Conservation (phyloP, 352 stramenopile species). For the Pythium angustatum region DNA sequence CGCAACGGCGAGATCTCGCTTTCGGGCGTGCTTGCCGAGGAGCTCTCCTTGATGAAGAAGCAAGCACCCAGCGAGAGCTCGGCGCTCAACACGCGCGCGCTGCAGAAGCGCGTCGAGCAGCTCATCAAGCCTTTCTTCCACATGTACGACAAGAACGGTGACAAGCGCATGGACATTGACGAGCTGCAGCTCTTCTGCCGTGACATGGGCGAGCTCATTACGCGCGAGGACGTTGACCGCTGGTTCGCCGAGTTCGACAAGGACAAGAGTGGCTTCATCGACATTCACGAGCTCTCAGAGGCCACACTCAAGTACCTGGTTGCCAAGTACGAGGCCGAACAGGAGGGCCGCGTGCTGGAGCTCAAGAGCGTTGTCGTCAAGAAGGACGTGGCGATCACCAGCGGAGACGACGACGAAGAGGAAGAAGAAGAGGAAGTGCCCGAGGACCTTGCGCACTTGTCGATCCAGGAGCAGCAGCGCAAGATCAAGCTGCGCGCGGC, state of each 20-base stretch:
- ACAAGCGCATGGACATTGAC: constrained; percentile 87
- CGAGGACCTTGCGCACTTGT: constrained; percentile 92
- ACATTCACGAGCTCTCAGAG: constrained; percentile 95
- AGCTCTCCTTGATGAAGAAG: constrained; percentile 73
- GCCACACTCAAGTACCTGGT: constrained; percentile 87
- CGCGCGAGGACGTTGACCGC: constrained; percentile 66
- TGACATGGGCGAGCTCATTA: constrained; percentile 93
- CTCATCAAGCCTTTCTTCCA: constrained; percentile 94
- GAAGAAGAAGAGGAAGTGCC: constrained; percentile 95
- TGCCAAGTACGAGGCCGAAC: constrained; percentile 71
- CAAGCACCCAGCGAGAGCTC: constrained; percentile 39
- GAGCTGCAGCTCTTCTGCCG: constrained; percentile 93
- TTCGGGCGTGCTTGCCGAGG: constrained; percentile 73
- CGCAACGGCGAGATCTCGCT: constrained; percentile 73
- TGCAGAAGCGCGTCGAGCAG: constrained; percentile 83
- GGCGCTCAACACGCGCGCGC: constrained; percentile 51
- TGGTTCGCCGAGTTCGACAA: constrained; percentile 92
- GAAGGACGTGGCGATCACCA: constrained; percentile 44
- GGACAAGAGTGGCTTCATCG: constrained; percentile 90
- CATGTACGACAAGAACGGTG: constrained; percentile 92
- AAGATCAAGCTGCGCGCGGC: constrained; percentile 95
- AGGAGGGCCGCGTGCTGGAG: constrained; percentile 36
- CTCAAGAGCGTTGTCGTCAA: constrained; percentile 48
- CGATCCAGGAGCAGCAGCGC: constrained; percentile 94
- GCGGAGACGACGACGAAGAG: constrained; percentile 76